phyloP scores from a whole-genome alignment of 2,329 filamentous ascomycete species.

The Xylaria sp. region DNA sequence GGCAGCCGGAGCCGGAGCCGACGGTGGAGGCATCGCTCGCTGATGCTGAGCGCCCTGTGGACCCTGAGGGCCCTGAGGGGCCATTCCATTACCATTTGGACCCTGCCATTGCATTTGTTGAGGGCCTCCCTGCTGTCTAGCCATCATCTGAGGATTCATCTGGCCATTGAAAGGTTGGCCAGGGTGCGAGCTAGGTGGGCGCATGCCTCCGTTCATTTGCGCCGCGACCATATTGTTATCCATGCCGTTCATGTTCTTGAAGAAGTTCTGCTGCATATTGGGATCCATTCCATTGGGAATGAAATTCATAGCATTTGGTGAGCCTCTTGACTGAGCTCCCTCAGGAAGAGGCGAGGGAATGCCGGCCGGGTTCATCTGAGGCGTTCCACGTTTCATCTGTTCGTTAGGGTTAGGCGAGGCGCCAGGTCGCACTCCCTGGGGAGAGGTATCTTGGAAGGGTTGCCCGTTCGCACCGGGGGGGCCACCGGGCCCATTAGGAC shows the following conservation, averaged over 20 bases:
- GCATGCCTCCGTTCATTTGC: conserved; percentile 61
- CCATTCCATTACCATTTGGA: conserved; percentile 41
- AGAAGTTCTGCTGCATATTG: conserved; percentile 55
- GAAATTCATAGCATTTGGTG: conserved; percentile 60
- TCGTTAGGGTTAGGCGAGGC: conserved; percentile 73
- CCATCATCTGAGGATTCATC: conserved; percentile 59
- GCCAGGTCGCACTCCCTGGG: conserved; percentile 60
- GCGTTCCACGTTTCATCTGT: conserved; percentile 72
- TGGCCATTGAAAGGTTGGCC: conserved; percentile 46
- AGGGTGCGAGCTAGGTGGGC: conserved; percentile 64
- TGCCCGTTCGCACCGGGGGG: conserved; percentile 54
- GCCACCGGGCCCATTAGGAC: conserved; percentile 38
- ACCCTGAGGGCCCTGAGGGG: conserved; percentile 40
- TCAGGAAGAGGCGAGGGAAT: conserved; percentile 69
- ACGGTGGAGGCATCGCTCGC: conserved; percentile 62
- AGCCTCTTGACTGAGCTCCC: conserved; percentile 59
- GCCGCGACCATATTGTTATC: conserved; percentile 50
- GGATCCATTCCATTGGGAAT: conserved; percentile 60
- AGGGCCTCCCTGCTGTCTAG: conserved; percentile 36
- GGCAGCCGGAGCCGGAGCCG: conserved; percentile 47
- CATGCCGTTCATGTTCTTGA: conserved; percentile 49
- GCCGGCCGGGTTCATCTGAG: conserved; percentile 63
- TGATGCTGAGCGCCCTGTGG: conserved; percentile 64
- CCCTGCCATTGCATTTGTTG: conserved; percentile 45
- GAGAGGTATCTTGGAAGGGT: conserved; percentile 64